Percentiles rank a stretch among this genome's conserved stretches.
Conservation (phyloP, 352 stramenopile genomes). For the Peronospora tabacina region DNA sequence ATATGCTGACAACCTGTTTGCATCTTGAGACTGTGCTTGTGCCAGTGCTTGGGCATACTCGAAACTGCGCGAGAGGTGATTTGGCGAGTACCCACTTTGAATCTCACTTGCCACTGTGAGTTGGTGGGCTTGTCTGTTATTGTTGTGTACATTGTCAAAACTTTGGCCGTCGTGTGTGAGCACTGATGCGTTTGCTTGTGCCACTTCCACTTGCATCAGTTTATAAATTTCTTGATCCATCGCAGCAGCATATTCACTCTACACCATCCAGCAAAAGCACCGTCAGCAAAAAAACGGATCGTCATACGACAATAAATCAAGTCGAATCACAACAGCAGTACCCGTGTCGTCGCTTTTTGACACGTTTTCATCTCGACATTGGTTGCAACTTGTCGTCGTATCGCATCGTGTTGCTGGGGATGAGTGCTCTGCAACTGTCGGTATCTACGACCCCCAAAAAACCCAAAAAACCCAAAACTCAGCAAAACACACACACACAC, state of each 20-base stretch:
- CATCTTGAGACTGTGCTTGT: slow-evolving; percentile 22
- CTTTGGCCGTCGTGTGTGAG: slow-evolving; percentile 11
- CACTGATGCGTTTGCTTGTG: slow-evolving; percentile 15
- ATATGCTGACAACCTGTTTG: slow-evolving; percentile 8
- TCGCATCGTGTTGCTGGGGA: slow-evolving; percentile 41
- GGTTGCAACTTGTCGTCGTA: slow-evolving; percentile 49
- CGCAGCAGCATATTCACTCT: slow-evolving; percentile 47
- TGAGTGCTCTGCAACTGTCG: slow-evolving; percentile 54
- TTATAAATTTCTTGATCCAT: slow-evolving; percentile 61
- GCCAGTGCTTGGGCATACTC: slow-evolving; percentile 33
- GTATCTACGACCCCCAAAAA: slow-evolving; percentile 34
- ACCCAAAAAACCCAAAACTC: not conserved
- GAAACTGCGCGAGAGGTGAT: slow-evolving; percentile 19
- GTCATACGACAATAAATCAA: slow-evolving; percentile 16
- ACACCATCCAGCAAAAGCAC: slow-evolving; percentile 6
- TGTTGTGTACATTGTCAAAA: slow-evolving; percentile 11
- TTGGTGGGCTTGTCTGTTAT: slow-evolving; percentile 5
- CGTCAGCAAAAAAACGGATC: slow-evolving; percentile 3
- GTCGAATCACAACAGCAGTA: slow-evolving; percentile 15
- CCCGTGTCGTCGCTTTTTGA: slow-evolving; percentile 31
- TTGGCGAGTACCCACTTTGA: slow-evolving; percentile 17
- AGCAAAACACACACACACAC: not conserved
- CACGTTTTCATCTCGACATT: slow-evolving; percentile 67
- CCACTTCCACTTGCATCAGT: slow-evolving; percentile 46
- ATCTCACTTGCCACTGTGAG: slow-evolving; percentile 8